Percentiles rank a stretch among this genome's conserved stretches.
These are phyloP conservation scores for Scedosporium dehoogii DNA, from an alignment of 2,329 filamentous ascomycete genomes.

Conservation along the genomic window DNA sequence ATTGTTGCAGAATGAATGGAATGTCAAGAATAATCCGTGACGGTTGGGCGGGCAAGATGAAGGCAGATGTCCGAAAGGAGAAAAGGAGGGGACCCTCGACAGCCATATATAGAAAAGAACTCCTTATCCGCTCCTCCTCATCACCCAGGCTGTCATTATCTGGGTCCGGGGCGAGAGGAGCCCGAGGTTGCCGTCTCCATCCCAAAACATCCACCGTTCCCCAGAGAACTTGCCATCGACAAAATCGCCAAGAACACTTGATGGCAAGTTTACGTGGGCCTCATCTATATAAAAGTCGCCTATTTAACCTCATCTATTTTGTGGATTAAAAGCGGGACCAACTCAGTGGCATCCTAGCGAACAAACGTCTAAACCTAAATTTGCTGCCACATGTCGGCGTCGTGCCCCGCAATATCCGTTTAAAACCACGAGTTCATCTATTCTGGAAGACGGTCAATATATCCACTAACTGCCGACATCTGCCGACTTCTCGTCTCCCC, in stretches of 20 bases:
- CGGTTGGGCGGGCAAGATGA: neutral
- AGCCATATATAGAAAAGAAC: neutral
- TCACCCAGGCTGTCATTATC: too few relatives aligned
- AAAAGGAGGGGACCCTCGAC: neutral
- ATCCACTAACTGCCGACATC: neutral
- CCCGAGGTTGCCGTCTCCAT: neutral
- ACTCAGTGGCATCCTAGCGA: neutral
- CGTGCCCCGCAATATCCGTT: neutral
- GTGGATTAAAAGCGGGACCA: neutral
- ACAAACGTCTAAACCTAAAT: neutral
- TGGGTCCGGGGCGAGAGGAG: too few relatives aligned
- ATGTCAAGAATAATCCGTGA: neutral
- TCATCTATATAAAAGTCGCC: slow-evolving; percentile 2
- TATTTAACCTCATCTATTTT: neutral
- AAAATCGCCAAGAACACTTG: neutral
- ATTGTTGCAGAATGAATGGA: slow-evolving; percentile 1
- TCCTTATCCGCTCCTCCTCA: too few relatives aligned
- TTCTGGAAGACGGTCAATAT: neutral
- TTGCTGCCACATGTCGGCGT: neutral
- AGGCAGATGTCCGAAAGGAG: neutral
- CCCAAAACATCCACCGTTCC: neutral
- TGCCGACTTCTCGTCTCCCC: neutral
- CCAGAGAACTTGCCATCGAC: neutral
- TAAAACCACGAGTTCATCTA: neutral
- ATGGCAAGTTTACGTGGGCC: neutral